A percentile compares a stretch with the other conserved stretches of the same genome.
These are phyloP conservation scores for Saccharomycopsis fodiens DNA, from an alignment of 805 yeast species.

Conservation along the genomic window DNA sequence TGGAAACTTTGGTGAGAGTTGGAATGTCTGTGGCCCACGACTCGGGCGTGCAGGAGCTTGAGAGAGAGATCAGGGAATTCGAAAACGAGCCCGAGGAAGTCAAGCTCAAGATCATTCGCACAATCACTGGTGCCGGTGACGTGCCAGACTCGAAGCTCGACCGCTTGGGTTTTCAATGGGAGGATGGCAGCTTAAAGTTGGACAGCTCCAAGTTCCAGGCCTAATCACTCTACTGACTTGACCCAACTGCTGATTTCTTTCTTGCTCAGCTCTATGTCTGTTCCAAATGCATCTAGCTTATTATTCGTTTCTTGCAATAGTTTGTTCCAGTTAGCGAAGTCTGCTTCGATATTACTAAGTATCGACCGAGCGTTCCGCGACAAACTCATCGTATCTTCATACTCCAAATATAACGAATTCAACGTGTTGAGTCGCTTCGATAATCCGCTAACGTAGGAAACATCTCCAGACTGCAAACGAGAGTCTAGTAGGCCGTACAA, in stretches of 20 bases:
- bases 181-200: slow-evolving; percentile 14
- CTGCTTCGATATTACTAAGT: slow-evolving; percentile 2
- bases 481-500: slow-evolving; percentile 4
- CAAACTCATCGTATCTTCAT: slow-evolving; percentile 8
- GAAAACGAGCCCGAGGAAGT: slow-evolving; percentile 39
- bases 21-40: slow-evolving; percentile 90
- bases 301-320: slow-evolving; percentile 3
- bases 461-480: background rate
- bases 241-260: slow-evolving; percentile 11
- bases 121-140: slow-evolving; percentile 47
- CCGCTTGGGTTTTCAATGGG: slow-evolving; percentile 17
- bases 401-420: slow-evolving; percentile 15
- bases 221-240: background rate
- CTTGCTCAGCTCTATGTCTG: slow-evolving; percentile 5
- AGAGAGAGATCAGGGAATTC: slow-evolving; percentile 40
- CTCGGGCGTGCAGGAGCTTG: slow-evolving; percentile 39
- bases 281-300: slow-evolving; percentile 7
- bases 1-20: slow-evolving; percentile 80
- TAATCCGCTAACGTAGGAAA: slow-evolving; percentile 4
- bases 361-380: slow-evolving; percentile 8
- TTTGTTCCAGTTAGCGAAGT: slow-evolving; percentile 13
- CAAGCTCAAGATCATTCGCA: slow-evolving; percentile 44
- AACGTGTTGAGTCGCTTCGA: slow-evolving; percentile 15
- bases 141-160: slow-evolving; percentile 2
- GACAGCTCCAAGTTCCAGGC: background rate